phyloP scores from a whole-genome alignment of 768 basidiomycete species.

The Auricularia sp. region DNA sequence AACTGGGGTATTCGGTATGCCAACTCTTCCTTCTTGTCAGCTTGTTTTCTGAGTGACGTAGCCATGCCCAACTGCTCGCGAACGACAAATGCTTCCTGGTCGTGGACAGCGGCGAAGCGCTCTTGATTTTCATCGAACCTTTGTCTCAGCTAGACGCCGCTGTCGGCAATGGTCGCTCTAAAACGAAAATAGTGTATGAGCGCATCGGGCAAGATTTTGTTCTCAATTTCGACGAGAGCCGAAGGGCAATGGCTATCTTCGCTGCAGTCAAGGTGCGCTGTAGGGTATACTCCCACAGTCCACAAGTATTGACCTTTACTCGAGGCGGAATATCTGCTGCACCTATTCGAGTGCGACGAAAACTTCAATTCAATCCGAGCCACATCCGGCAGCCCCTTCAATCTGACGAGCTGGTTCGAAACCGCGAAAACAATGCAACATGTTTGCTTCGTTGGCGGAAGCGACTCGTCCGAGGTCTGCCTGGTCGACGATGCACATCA shows the following conservation, averaged over 20 bases:
- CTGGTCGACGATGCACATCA: constrained; percentile 34
- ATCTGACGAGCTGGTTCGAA: constrained; percentile 35
- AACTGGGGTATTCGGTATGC: constrained; percentile 25
- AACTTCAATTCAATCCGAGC: constrained; percentile 27
- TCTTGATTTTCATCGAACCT: constrained; percentile 31
- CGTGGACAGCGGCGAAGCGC: constrained; percentile 23
- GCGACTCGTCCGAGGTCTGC: constrained; percentile 35
- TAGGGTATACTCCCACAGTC: not conserved
- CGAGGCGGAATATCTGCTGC: constrained; percentile 21
- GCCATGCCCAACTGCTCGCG: constrained; percentile 31
- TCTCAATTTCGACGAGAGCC: constrained; percentile 42
- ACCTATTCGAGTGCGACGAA: constrained; percentile 42
- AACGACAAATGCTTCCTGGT: constrained; percentile 33
- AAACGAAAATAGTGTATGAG: constrained; percentile 30
- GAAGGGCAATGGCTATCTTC: constrained; percentile 30
- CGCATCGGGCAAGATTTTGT: constrained; percentile 37
- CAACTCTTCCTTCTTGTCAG: not conserved
- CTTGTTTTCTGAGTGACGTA: constrained; percentile 9
- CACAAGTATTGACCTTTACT: not conserved
- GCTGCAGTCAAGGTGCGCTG: not conserved
- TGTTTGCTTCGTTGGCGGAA: constrained; percentile 36
- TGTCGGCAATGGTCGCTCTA: constrained; percentile 14
- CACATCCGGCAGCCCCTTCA: constrained; percentile 29
- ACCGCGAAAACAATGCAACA: constrained; percentile 19
- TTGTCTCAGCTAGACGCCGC: constrained; percentile 22